A percentile compares a stretch with the other conserved stretches of the same genome.
Conservation (phyloP, 768 basidiomycete genomes). For the Royoungia palumana region DNA sequence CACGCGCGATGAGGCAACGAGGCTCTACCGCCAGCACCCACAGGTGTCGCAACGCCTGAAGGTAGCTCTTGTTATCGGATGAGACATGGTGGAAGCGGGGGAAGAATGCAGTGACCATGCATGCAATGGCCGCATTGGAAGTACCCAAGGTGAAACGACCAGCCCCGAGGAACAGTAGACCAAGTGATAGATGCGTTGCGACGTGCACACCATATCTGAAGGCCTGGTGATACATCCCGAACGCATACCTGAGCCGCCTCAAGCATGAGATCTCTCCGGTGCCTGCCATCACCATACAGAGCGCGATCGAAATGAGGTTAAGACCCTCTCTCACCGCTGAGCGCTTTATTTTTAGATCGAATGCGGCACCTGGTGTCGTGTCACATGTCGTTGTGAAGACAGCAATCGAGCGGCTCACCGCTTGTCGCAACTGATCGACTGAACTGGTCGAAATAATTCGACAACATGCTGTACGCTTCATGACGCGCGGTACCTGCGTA, state of each 20-base stretch:
- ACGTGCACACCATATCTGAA: slow-evolving; percentile 88
- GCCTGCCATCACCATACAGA: slow-evolving; percentile 96
- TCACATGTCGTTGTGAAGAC: slow-evolving; percentile 5
- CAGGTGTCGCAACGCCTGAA: slow-evolving; percentile 90
- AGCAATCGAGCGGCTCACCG: slow-evolving; percentile 42
- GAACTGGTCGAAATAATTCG: slow-evolving; percentile 78
- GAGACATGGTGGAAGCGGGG: slow-evolving; percentile 79
- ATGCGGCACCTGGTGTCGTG: slow-evolving; percentile 55
- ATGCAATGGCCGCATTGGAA: slow-evolving; percentile 88
- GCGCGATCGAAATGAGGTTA: slow-evolving; percentile 79
- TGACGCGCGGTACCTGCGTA: slow-evolving; percentile 92
- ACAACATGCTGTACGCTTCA: slow-evolving; percentile 81
- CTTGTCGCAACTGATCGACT: slow-evolving; percentile 65
- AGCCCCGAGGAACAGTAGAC: slow-evolving; percentile 88
- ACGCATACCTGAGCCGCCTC: slow-evolving; percentile 81
- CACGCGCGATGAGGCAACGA: slow-evolving; percentile 84
- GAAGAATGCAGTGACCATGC: slow-evolving; percentile 87
- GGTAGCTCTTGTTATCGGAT: slow-evolving; percentile 83
- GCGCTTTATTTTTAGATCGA: slow-evolving; percentile 86
- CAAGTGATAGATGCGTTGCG: slow-evolving; percentile 86
- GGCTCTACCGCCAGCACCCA: slow-evolving; percentile 98
- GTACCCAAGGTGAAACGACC: slow-evolving; percentile 91
- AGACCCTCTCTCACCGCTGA: slow-evolving; percentile 84
- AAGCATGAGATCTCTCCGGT: slow-evolving; percentile 92
- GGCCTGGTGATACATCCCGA: slow-evolving; percentile 75